Conservation (phyloP, 345 rosid species). For the Dimocarpus longan region DNA sequence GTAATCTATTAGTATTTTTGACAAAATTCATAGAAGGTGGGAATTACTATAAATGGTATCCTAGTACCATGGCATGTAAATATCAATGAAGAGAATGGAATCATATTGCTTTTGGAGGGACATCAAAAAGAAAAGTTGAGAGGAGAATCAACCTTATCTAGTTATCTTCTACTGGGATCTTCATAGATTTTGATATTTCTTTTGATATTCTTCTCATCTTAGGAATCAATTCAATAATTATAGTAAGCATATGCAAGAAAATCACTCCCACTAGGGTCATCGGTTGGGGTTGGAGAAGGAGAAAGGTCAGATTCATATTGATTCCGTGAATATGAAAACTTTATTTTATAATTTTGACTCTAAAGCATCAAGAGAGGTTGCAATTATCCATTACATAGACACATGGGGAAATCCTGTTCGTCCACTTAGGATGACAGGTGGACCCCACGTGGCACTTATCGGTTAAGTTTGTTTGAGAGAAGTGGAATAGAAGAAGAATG, state of each 20-base stretch:
- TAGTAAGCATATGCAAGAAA: constrained; percentile 9
- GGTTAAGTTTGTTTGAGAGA: constrained; percentile 24
- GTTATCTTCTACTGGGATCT: constrained; percentile 34
- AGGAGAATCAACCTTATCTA: constrained; percentile 45
- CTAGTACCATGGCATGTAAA: neutral
- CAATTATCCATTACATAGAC: constrained; percentile 29
- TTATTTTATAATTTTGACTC: constrained; percentile 22
- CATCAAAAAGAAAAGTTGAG: constrained; percentile 10
- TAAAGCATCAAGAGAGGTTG: constrained; percentile 15
- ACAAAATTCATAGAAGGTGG: neutral
- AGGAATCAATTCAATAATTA: neutral
- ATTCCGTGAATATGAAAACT: neutral
- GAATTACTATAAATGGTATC: neutral
- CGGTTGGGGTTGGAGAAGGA: constrained; percentile 9
- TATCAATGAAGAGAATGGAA: constrained; percentile 2
- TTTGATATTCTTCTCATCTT: constrained; percentile 5
- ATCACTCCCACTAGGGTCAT: constrained; percentile 11
- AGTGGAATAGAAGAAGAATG: neutral
- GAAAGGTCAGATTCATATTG: neutral
- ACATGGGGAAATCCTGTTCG: constrained; percentile 10
- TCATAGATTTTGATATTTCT: constrained; percentile 23
- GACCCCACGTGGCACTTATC: constrained; percentile 61
- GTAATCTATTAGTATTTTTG: neutral
- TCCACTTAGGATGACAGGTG: constrained; percentile 42
- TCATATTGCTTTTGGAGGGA: constrained; percentile 12